These are phyloP conservation scores for Rhizopus stolonifer DNA, from an alignment of 371 early-diverging fungal genomes.

Conservation along the genomic window DNA sequence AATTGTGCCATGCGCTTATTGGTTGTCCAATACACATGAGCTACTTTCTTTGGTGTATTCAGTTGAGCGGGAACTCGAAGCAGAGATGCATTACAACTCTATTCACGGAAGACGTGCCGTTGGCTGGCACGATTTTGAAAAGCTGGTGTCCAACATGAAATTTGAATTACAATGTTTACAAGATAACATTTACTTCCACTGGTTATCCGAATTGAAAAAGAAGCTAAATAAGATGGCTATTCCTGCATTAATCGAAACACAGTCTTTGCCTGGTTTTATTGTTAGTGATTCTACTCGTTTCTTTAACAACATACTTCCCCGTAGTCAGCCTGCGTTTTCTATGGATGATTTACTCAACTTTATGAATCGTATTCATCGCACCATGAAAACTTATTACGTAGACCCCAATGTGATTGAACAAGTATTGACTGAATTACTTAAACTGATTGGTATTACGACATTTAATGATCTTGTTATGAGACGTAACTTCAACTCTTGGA, in stretches of 20 bases:
- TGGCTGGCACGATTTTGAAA: conserved; percentile 62
- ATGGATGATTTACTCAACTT: conserved; percentile 93
- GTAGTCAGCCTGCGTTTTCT: conserved; percentile 72
- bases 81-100: conserved; percentile 46
- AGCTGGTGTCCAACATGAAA: conserved; percentile 62
- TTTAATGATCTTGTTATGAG: conserved; percentile 96
- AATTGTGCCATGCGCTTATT: conserved; percentile 74
- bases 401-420: conserved; percentile 79
- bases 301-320: conserved; percentile 75
- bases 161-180: conserved; percentile 67
- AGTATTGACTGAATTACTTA: conserved; percentile 86
- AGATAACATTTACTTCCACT: conserved; percentile 71
- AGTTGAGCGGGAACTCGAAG: conserved; percentile 45
- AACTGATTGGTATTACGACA: conserved; percentile 86
- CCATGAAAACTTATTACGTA: conserved; percentile 94
- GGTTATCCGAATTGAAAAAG: conserved; percentile 95
- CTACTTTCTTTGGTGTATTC: conserved; percentile 67
- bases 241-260: conserved; percentile 91
- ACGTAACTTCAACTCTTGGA: conserved; percentile 86
- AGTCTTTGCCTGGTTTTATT: conserved; percentile 87
- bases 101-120: conserved; percentile 47
- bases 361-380: conserved; percentile 86
- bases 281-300: conserved; percentile 88
- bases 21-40: conserved; percentile 95
- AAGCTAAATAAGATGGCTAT: conserved; percentile 90